A percentile compares a stretch with the other conserved stretches of the same genome.
These are phyloP conservation scores for Ogataea pignaliae DNA, from an alignment of 805 yeast genomes.

Conservation along the genomic window DNA sequence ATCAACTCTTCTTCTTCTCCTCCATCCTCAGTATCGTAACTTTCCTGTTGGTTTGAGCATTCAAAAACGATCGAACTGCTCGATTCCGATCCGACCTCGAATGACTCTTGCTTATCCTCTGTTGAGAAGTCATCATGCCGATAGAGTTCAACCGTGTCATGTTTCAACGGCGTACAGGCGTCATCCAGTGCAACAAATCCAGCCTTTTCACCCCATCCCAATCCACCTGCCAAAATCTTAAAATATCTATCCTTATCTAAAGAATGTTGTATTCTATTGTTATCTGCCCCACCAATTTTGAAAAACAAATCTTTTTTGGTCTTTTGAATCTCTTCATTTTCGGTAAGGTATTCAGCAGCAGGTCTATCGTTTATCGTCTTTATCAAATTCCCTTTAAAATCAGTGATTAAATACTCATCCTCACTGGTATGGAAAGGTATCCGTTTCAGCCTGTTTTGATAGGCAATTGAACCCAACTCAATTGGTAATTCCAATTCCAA, in stretches of 20 bases:
- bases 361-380: constrained; percentile 50
- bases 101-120: background rate
- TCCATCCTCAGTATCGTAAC: constrained; percentile 5
- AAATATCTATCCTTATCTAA: constrained; percentile 28
- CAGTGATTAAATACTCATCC: constrained; percentile 39
- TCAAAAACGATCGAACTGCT: constrained; percentile 14
- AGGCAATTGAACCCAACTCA: background rate
- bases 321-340: constrained; percentile 32
- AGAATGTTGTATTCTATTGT: background rate
- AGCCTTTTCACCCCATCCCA: constrained; percentile 71
- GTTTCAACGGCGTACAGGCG: constrained; percentile 35
- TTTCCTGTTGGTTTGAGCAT: constrained; percentile 19
- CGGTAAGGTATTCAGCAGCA: constrained; percentile 54
- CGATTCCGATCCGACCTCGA: background rate
- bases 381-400: constrained; percentile 52
- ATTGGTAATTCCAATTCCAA: constrained; percentile 6
- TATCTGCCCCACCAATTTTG: constrained; percentile 7
- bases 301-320: constrained; percentile 21
- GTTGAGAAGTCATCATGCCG: constrained; percentile 13
- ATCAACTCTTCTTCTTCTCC: constrained; percentile 2
- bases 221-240: constrained; percentile 69
- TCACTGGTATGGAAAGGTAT: constrained; percentile 8
- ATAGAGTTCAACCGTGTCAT: constrained; percentile 16
- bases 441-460: constrained; percentile 12
- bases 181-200: constrained; percentile 64